Evolutionary conservation across 805 yeast genomes (phyloP), one percentile per base, ranked within the genome.

Genomic region (Candida succiphila): DNA sequence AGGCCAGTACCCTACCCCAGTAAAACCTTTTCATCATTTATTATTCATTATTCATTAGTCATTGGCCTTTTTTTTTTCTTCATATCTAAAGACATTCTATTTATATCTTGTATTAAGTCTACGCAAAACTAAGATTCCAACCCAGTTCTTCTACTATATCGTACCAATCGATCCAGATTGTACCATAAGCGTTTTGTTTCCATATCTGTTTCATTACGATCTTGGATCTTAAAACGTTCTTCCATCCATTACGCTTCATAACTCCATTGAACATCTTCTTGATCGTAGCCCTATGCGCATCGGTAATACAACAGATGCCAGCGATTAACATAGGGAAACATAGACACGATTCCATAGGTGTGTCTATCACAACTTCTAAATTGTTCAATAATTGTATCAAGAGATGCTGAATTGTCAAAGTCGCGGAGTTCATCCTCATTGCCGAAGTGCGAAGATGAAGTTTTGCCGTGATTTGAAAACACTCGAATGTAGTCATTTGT

Each of bases 291-390:
- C 84, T 63, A 41, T 73, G 78, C n/a, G 44, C 56, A n/a, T 48
- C 49, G 1, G 69, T 64, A 5, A 72, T 67, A 42, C 81, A 69
- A 49, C 76, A 77, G 47, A 83, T 69, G 2, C 89, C 94, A 2
- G 86, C 80, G 16, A 84, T 72, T 49, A 84, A 84, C 40, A 82
- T 53, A 0, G 94, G 94, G 53, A 84, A 83, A 26, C 82, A 78
- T 13, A 82, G 52, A 2, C 80, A 73, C 3, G 84, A 77, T 46
- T 82, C 87, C 28, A 81, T 78, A 1, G 72, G 67, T 0, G 89
- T 64, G 2, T 73, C 84, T 25, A 83, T 47, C 4, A 82, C 65
- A 3, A 72, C 63, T 42, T 78, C 84, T 17, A 83, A 53, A 37
- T 79, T 66, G 34, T 69, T 63, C 18, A 69, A 46, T 34, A 81